Conservation (phyloP, 176 grass and related monocot genomes). For the Oryza rufipogon region DNA sequence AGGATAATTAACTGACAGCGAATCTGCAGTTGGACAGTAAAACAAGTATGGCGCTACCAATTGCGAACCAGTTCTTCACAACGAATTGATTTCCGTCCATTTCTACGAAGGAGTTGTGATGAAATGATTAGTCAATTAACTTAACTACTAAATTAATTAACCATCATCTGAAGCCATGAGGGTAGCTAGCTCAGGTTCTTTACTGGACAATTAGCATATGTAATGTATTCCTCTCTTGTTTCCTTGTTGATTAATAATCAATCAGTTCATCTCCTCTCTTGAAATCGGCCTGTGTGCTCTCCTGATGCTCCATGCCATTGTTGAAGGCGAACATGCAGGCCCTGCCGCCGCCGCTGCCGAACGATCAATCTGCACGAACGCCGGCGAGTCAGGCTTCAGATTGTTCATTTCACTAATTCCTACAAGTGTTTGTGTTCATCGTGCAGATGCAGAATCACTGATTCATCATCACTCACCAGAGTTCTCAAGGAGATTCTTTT, state of each 20-base stretch:
- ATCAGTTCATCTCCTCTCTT: slow-evolving; percentile 31
- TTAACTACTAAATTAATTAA: not conserved
- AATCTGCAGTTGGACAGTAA: not conserved
- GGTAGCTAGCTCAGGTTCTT: not conserved
- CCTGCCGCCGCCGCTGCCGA: slow-evolving; percentile 60
- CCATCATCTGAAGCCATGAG: too few relatives aligned
- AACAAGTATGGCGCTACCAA: too few relatives aligned
- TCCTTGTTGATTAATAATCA: not conserved
- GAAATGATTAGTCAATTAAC: slow-evolving; percentile 21
- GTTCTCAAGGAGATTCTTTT: slow-evolving; percentile 74
- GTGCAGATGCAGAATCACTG: not conserved
- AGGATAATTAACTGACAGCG: too few relatives aligned
- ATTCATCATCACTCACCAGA: slow-evolving; percentile 46
- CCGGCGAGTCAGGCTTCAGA: not conserved
- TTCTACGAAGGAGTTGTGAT: not conserved
- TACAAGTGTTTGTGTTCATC: too few relatives aligned
- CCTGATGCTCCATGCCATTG: slow-evolving; percentile 80
- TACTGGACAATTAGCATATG: slow-evolving; percentile 17
- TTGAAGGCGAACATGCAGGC: slow-evolving; percentile 82
- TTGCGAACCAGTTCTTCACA: too few relatives aligned
- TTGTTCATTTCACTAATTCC: slow-evolving; percentile 22
- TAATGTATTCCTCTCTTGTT: not conserved
- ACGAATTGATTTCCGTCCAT: not conserved
- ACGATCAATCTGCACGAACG: slow-evolving; percentile 58
- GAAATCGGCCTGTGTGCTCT: slow-evolving; percentile 59